A percentile compares a stretch with the other conserved stretches of the same genome.
These are phyloP conservation scores for Logfia minima DNA, from an alignment of 129 eudicot species.

Conservation along the genomic window DNA sequence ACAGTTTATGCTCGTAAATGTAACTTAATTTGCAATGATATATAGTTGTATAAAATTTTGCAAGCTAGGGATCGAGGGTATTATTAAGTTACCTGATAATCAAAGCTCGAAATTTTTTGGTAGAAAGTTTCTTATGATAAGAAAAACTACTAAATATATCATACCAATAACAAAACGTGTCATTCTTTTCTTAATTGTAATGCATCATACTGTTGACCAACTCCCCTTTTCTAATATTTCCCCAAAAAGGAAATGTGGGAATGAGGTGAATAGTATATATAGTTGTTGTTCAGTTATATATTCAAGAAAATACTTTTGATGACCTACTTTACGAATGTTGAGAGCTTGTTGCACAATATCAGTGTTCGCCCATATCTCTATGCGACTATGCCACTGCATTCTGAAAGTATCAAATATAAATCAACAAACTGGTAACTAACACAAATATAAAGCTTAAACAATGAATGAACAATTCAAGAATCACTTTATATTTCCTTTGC, in stretches of 20 bases:
- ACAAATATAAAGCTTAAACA: no score
- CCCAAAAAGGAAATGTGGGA: not conserved
- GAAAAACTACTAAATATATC: slow-evolving; percentile 9
- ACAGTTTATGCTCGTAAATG: not conserved
- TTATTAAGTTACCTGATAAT: slow-evolving; percentile 3
- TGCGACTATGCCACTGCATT: not conserved
- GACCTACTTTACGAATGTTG: slow-evolving; percentile 2
- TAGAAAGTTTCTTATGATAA: slow-evolving; percentile 20
- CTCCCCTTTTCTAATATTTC: not conserved
- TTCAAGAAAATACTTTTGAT: not conserved
- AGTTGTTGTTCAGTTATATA: not conserved
- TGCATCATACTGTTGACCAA: not conserved
- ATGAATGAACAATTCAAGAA: no score
- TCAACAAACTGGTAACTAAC: not conserved
- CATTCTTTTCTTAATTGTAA: slow-evolving; percentile 6
- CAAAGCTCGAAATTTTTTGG: slow-evolving; percentile 10
- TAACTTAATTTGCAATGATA: not conserved
- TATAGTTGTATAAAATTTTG: no score
- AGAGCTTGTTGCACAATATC: slow-evolving; percentile 12
- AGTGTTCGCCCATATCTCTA: not conserved
- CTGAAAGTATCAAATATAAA: not conserved
- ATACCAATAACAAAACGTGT: slow-evolving; percentile 12
- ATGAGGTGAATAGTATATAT: not conserved
- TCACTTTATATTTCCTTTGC: no score
- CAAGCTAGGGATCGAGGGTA: not conserved